These are phyloP conservation scores for Piromyces finnis DNA, from an alignment of 192 early-diverging fungal genomes.

Conservation along the genomic window DNA sequence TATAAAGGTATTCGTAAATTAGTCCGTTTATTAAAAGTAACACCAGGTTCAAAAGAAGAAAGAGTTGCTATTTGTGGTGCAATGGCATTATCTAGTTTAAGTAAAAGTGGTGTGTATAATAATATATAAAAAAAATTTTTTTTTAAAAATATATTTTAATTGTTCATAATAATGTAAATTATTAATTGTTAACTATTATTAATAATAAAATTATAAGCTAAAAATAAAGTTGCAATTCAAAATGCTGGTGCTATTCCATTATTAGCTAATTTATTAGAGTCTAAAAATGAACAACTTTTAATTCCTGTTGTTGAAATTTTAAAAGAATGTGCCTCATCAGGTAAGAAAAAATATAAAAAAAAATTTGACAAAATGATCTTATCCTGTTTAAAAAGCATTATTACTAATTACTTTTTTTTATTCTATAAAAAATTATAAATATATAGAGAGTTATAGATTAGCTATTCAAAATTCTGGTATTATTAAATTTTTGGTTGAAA, in stretches of 20 bases:
- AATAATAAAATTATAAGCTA: constrained; percentile 6
- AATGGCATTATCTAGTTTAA: constrained; percentile 32
- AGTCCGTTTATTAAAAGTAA: constrained; percentile 28
- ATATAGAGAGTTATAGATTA: constrained; percentile 26
- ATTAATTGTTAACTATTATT: not conserved
- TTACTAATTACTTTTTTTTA: no score
- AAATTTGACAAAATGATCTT: no score
- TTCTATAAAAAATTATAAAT: no score
- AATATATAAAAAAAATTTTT: no score
- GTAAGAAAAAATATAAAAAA: no score
- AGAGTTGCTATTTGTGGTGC: constrained; percentile 38
- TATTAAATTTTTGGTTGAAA: constrained; percentile 43
- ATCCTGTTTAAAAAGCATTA: no score
- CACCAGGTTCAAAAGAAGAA: constrained; percentile 22
- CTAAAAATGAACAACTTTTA: constrained; percentile 30
- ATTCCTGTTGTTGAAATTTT: constrained; percentile 46
- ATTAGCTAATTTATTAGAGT: constrained; percentile 33
- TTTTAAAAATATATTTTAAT: no score
- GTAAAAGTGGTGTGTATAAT: constrained; percentile 22
- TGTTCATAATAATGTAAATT: no score
- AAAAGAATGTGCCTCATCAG: constrained; percentile 39
- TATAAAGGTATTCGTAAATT: constrained; percentile 40
- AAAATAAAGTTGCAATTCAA: constrained; percentile 45
- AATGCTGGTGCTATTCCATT: constrained; percentile 28
- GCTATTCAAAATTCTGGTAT: constrained; percentile 38